These are phyloP conservation scores for Phytophthora pistaciae DNA, from an alignment of 352 stramenopile species.

Conservation along the genomic window DNA sequence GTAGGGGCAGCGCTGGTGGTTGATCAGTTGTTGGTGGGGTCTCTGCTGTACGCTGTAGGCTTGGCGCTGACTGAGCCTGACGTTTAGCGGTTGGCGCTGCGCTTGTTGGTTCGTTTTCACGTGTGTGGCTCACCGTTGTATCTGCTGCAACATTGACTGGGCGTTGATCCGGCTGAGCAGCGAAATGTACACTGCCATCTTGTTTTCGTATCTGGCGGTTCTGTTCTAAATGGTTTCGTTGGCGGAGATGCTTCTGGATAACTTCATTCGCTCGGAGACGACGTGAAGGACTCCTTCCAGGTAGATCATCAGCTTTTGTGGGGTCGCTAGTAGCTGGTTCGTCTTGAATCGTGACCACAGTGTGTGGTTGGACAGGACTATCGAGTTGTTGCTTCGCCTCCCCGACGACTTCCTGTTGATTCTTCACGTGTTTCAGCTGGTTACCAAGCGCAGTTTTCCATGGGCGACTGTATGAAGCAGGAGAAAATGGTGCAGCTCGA, in stretches of 20 bases:
- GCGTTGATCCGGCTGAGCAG: background rate
- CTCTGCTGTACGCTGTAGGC: background rate
- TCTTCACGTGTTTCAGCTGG: conserved; percentile 28
- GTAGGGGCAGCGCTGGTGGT: conserved; percentile 14
- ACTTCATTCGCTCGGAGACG: conserved; percentile 25
- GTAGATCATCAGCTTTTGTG: background rate
- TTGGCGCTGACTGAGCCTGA: background rate
- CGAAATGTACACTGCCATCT: background rate
- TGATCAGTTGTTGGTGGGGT: conserved; percentile 1
- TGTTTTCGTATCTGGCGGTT: conserved; percentile 1
- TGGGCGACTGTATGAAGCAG: conserved; percentile 16
- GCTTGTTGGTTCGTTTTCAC: background rate
- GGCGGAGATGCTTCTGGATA: conserved; percentile 18
- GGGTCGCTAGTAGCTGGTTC: background rate
- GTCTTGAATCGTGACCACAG: conserved; percentile 29
- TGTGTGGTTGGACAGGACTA: conserved; percentile 12
- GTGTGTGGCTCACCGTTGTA: background rate
- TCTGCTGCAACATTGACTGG: background rate
- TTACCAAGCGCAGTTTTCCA: conserved; percentile 36
- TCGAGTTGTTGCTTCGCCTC: conserved; percentile 6
- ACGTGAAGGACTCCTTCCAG: conserved; percentile 13
- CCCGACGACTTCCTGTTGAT: conserved; percentile 1
- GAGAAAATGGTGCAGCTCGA: conserved; percentile 23
- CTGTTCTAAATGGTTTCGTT: conserved; percentile 8
- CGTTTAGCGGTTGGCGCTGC: background rate